Conservation (phyloP, 2,329 filamentous ascomycete genomes). For the Sporothrix euskadiensis region DNA sequence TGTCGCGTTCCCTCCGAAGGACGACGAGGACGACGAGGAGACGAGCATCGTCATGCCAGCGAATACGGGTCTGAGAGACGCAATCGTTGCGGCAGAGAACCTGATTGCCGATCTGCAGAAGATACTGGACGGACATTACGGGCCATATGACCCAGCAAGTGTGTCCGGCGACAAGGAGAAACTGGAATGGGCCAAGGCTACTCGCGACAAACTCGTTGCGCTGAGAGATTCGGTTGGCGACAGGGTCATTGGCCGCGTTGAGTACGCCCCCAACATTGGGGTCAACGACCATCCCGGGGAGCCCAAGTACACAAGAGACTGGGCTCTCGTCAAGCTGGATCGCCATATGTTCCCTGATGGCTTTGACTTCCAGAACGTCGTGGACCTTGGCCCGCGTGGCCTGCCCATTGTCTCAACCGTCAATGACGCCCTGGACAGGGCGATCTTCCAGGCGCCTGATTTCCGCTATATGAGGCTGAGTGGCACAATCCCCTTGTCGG, state of each 20-base stretch:
- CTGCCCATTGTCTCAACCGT: neutral
- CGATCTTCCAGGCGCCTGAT: neutral
- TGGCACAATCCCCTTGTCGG: neutral
- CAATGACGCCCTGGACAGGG: neutral
- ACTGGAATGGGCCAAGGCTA: neutral
- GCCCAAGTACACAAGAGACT: neutral
- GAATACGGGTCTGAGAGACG: conserved; percentile 1
- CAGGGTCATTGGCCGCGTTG: neutral
- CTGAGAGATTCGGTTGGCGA: neutral
- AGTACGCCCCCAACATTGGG: neutral
- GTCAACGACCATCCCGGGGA: neutral
- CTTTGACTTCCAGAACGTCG: neutral
- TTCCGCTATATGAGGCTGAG: neutral
- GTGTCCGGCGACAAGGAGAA: neutral
- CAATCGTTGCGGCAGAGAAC: neutral
- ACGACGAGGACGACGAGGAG: neutral
- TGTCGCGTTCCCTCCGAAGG: neutral
- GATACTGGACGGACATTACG: neutral
- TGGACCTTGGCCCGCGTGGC: neutral
- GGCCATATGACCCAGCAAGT: neutral
- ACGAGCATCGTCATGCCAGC: conserved; percentile 5
- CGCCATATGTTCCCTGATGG: neutral
- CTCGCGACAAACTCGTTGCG: neutral
- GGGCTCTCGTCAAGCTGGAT: neutral
- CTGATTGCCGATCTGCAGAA: neutral